These are phyloP conservation scores for Litchi chinensis DNA, from an alignment of 345 rosid species.

Conservation along the genomic window DNA sequence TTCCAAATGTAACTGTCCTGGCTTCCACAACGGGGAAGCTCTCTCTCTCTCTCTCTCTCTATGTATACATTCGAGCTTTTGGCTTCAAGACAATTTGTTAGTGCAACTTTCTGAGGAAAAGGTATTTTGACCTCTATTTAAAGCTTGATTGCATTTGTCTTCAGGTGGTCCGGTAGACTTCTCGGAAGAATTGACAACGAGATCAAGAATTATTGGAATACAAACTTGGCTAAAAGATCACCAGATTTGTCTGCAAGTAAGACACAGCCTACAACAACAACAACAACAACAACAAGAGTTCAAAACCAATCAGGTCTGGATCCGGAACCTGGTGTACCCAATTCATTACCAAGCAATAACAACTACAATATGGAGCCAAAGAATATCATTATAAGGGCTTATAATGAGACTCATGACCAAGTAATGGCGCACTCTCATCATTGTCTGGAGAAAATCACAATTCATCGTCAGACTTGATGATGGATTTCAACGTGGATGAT, in stretches of 20 bases:
- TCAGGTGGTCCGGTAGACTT: constrained; percentile 50
- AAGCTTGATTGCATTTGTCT: no score
- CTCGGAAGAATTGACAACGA: constrained; percentile 52
- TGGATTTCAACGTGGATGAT: constrained; percentile 35
- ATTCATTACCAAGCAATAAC: background rate
- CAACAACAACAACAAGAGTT: background rate
- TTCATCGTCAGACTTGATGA: constrained; percentile 13
- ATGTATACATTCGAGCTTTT: no score
- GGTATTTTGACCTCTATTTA: background rate
- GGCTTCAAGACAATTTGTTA: no score
- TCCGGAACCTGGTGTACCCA: background rate
- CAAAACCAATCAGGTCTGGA: background rate
- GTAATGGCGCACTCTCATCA: constrained; percentile 14
- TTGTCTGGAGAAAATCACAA: constrained; percentile 4
- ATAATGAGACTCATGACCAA: background rate
- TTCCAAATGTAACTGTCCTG: no score
- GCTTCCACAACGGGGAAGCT: no score
- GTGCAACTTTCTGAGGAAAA: no score
- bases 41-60: no score
- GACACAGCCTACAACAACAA: background rate
- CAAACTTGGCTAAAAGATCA: constrained; percentile 35
- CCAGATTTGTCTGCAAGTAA: background rate
- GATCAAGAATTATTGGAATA: constrained; percentile 50
- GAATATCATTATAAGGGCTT: background rate
- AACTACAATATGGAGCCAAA: background rate